phyloP scores from a whole-genome alignment of 192 early-diverging fungal genomes.

The Backusella psychrophila region DNA sequence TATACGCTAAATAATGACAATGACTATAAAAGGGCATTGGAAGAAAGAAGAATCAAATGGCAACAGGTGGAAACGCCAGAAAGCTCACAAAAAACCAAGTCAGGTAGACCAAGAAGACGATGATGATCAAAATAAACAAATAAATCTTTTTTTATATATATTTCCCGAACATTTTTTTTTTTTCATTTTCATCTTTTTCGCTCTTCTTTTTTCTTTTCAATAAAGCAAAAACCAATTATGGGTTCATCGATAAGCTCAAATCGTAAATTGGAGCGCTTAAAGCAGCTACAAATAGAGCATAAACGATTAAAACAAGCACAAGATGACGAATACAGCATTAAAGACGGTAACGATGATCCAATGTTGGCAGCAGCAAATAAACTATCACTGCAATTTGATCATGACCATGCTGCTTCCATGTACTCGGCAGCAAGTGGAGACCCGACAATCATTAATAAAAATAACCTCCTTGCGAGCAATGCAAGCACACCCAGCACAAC shows the following conservation, averaged over 20 bases:
- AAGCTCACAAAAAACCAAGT: not conserved
- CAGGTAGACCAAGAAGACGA: not conserved
- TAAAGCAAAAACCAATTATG: not conserved
- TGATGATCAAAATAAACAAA: not conserved
- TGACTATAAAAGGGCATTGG: slow-evolving; percentile 7
- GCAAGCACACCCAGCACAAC: not conserved
- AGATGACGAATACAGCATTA: not conserved
- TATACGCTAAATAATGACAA: not conserved
- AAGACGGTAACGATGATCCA: not conserved
- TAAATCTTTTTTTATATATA: not conserved
- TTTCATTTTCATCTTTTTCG: not conserved
- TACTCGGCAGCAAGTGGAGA: not conserved
- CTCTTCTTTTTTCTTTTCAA: not conserved
- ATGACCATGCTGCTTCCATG: not conserved
- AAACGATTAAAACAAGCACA: not conserved
- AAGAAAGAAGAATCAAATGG: slow-evolving; percentile 34
- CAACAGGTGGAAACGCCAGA: slow-evolving; percentile 12
- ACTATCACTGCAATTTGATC: not conserved
- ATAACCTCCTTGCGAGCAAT: not conserved
- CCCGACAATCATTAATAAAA: not conserved
- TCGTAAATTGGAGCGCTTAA: not conserved
- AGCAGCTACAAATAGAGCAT: not conserved
- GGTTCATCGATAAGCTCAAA: not conserved
- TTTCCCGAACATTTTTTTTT: not conserved
- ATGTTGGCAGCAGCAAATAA: not conserved